phyloP scores from a whole-genome alignment of 768 basidiomycete genomes.

The Floccularia luteovirens region DNA sequence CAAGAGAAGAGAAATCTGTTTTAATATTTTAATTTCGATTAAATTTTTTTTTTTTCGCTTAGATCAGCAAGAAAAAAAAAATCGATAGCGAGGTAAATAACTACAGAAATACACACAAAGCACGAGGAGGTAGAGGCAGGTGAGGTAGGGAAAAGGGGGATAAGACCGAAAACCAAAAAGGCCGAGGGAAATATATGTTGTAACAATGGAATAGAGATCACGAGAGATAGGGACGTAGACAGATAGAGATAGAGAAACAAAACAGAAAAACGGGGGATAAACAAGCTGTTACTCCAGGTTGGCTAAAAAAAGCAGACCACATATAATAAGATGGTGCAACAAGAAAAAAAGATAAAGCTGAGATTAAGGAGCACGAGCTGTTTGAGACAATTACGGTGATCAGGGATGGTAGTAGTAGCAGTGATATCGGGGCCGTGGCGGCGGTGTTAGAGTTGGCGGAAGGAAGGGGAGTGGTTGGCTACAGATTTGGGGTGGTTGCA shows the following conservation, averaged over 20 bases:
- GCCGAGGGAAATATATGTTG: too few species aligned
- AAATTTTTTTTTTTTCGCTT: not conserved
- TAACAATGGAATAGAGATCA: too few species aligned
- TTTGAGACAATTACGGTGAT: not conserved
- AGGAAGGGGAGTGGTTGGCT: too few species aligned
- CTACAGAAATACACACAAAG: constrained; percentile 29
- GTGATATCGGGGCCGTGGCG: too few species aligned
- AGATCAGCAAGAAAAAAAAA: constrained; percentile 21
- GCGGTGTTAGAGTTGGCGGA: too few species aligned
- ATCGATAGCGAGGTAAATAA: constrained; percentile 59
- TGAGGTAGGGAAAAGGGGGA: constrained; percentile 41
- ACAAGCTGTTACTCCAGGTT: too few species aligned
- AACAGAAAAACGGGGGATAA: too few species aligned
- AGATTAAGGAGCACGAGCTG: not conserved
- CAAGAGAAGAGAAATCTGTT: not conserved
- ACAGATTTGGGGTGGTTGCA: too few species aligned
- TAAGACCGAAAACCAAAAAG: constrained; percentile 21
- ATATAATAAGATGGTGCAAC: constrained; percentile 38
- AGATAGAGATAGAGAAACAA: too few species aligned
- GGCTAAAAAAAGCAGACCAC: constrained; percentile 28
- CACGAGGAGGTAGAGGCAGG: constrained; percentile 13
- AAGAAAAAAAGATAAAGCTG: constrained; percentile 9
- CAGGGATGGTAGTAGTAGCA: constrained; percentile 23
- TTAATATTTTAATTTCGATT: not conserved
- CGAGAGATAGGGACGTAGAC: too few species aligned